These are phyloP conservation scores for Aspergillus panamensis DNA, from an alignment of 495 filamentous ascomycete species.

Conservation along the genomic window DNA sequence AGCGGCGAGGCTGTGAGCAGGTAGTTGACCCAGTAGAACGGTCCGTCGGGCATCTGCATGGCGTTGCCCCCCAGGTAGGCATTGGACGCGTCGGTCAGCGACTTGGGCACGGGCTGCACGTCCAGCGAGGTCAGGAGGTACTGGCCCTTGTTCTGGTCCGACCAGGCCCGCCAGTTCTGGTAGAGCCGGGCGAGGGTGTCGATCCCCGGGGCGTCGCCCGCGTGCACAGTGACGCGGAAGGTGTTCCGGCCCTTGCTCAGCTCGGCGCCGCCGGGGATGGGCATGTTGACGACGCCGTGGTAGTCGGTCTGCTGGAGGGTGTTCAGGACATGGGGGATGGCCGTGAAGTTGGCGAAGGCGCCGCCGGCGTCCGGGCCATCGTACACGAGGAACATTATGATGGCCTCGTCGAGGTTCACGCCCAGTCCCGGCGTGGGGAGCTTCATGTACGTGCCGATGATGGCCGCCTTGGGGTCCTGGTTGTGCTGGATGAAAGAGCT, in stretches of 20 bases:
- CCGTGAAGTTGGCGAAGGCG: conserved; percentile 10
- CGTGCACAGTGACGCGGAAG: conserved; percentile 8
- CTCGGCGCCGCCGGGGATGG: conserved; percentile 9
- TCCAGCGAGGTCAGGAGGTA: conserved; percentile 2
- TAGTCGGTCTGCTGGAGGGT: conserved; percentile 6
- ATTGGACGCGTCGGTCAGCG: conserved; percentile 11
- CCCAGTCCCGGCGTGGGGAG: conserved; percentile 1
- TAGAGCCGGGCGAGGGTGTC: conserved; percentile 1
- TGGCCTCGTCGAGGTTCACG: conserved; percentile 11
- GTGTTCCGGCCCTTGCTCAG: conserved; percentile 8
- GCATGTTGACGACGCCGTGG: conserved; percentile 12
- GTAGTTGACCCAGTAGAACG: conserved; percentile 13
- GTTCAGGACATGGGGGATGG: conserved; percentile 10
- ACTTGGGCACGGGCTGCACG: conserved; percentile 12
- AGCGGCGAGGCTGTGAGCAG: conserved; percentile 15
- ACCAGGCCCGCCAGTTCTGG: conserved; percentile 7
- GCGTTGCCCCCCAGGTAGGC: conserved; percentile 5
- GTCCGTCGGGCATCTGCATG: conserved; percentile 14
- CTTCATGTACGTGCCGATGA: conserved; percentile 16
- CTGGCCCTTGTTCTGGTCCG: conserved; percentile 7
- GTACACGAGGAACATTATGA: conserved; percentile 14
- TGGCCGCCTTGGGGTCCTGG: conserved; percentile 12
- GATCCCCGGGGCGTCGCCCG: neutral
- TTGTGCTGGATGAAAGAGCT: conserved; percentile 11
- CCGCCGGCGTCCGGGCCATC: conserved; percentile 4